Percentiles rank a stretch among this genome's conserved stretches.
Evolutionary conservation across 164 flowering plant genomes (phyloP).

Genomic region (Chimonanthus salicifolius): DNA sequence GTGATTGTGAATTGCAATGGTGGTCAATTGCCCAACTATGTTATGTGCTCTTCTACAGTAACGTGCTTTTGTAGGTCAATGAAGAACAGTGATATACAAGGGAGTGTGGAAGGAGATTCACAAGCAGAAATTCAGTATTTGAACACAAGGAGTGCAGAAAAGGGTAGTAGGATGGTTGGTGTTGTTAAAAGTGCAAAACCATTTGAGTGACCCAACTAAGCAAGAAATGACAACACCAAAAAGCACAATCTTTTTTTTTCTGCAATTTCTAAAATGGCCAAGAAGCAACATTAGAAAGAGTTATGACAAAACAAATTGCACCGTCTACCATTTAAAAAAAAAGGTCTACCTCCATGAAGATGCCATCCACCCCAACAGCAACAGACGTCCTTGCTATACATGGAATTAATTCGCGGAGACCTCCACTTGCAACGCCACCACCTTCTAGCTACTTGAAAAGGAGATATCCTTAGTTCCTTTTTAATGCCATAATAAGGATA

Average conservation of each 20-base stretch:
- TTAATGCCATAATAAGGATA: background rate
- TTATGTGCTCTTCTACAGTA: no score
- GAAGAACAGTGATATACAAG: no score
- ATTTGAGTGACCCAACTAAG: no score
- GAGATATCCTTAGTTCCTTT: constrained; percentile 1
- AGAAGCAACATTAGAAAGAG: background rate
- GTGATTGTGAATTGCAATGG: no score
- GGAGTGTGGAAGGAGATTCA: no score
- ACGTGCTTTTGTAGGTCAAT: no score
- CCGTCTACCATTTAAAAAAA: background rate
- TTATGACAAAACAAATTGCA: background rate
- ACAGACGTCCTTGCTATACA: constrained; percentile 96
- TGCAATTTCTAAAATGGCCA: background rate
- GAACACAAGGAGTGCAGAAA: background rate
- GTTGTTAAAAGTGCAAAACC: background rate
- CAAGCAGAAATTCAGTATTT: no score
- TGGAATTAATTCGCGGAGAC: constrained; percentile 93
- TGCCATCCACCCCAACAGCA: constrained; percentile 97
- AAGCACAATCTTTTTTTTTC: background rate
- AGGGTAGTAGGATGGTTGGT: background rate
- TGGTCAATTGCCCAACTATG: no score
- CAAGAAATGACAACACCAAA: no score
- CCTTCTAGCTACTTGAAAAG: constrained; percentile 61
- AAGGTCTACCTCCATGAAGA: constrained; percentile 88
- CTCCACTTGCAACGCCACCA: constrained; percentile 99